These are phyloP conservation scores for Papilionanthe hybrid DNA, from an alignment of 116 monocot genomes.

Conservation along the genomic window DNA sequence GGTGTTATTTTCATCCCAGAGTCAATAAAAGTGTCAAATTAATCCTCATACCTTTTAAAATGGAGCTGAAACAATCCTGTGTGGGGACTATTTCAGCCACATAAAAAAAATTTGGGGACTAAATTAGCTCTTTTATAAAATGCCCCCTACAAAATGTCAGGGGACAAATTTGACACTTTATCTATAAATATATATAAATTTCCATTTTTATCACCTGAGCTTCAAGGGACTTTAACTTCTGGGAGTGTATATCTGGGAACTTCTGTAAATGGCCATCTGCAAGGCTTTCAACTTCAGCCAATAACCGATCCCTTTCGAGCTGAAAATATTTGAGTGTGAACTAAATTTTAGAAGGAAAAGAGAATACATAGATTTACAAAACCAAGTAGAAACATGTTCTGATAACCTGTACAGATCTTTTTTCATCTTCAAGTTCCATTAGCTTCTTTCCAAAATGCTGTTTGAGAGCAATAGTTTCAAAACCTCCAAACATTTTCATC, in stretches of 20 bases:
- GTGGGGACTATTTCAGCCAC: too few species aligned
- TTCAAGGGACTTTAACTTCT: constrained; percentile 90
- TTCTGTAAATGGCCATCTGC: constrained; percentile 71
- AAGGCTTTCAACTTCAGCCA: constrained; percentile 89
- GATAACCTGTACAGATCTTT: constrained; percentile 71
- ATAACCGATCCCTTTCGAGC: constrained; percentile 84
- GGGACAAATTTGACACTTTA: too few species aligned
- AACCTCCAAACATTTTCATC: constrained; percentile 86
- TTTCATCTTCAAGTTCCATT: constrained; percentile 95
- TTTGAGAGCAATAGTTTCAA: constrained; percentile 69
- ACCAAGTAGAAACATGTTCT: neutral
- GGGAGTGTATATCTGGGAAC: constrained; percentile 61
- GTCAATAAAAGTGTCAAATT: too few species aligned
- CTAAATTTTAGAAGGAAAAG: constrained; percentile 1
- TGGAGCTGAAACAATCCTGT: too few species aligned
- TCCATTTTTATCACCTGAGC: constrained; percentile 52
- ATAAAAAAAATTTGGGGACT: too few species aligned
- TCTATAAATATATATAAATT: neutral
- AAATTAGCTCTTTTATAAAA: too few species aligned
- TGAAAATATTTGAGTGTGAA: constrained; percentile 26
- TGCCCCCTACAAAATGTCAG: too few species aligned
- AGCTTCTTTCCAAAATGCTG: constrained; percentile 95
- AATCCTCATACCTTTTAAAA: too few species aligned
- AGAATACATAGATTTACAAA: neutral
- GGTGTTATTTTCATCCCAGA: too few species aligned